Evolutionary conservation across 2,329 filamentous ascomycete genomes (phyloP).

Genomic region (Aspergillus proliferans): DNA sequence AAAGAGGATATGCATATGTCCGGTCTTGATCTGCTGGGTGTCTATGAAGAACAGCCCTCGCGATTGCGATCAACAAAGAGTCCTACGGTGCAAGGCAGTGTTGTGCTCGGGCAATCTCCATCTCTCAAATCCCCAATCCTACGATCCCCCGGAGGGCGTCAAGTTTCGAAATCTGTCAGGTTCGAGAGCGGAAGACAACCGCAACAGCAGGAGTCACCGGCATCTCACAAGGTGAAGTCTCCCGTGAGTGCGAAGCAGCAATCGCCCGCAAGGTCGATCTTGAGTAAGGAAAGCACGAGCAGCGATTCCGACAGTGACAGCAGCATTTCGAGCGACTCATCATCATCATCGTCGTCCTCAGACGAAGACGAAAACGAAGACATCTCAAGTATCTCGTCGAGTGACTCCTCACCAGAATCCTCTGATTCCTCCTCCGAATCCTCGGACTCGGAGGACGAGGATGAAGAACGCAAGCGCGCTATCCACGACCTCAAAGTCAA

Average conservation of each 20-base stretch:
- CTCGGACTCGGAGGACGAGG: constrained; percentile 30
- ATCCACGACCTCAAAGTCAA: constrained; percentile 16
- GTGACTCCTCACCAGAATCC: constrained; percentile 10
- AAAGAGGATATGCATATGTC: constrained; percentile 36
- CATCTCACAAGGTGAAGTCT: constrained; percentile 5
- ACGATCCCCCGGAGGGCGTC: background rate
- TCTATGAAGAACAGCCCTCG: constrained; percentile 8
- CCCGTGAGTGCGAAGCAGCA: constrained; percentile 9
- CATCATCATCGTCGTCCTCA: constrained; percentile 34
- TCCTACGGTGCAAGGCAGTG: background rate
- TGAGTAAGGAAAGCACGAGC: constrained; percentile 3
- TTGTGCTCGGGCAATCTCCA: background rate
- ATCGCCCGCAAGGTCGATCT: constrained; percentile 11
- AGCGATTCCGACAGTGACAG: constrained; percentile 9
- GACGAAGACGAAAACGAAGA: constrained; percentile 19
- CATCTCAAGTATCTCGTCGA: constrained; percentile 14
- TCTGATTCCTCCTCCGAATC: constrained; percentile 22
- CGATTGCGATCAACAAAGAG: background rate
- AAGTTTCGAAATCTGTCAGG: constrained; percentile 27
- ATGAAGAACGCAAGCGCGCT: constrained; percentile 13
- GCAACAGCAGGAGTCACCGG: constrained; percentile 4
- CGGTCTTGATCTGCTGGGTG: constrained; percentile 15
- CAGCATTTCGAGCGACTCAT: constrained; percentile 27
- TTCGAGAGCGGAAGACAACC: constrained; percentile 18
- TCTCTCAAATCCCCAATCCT: background rate